These are phyloP conservation scores for Parafenestella ontariensis DNA, from an alignment of 2,329 filamentous ascomycete species.

Conservation along the genomic window DNA sequence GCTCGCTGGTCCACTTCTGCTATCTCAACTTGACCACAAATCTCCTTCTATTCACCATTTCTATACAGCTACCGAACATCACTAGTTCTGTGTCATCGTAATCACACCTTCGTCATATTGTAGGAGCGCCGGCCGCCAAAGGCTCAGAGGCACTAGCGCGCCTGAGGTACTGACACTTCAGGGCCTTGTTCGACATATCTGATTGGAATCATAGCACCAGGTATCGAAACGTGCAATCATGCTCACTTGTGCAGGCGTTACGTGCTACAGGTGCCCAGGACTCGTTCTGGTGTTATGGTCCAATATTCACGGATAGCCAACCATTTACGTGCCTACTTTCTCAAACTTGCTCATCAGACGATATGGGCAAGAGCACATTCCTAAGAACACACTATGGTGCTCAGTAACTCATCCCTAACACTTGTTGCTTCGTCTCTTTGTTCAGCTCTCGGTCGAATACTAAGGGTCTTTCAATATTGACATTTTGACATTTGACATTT, in stretches of 20 bases:
- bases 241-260: neutral
- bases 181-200: too few relatives aligned
- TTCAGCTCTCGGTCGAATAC: neutral
- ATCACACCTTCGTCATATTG: neutral
- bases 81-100: neutral
- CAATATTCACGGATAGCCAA: neutral
- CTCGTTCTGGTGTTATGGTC: neutral
- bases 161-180: too few relatives aligned
- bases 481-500: neutral
- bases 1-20: neutral
- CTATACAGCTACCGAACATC: neutral
- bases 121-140: too few relatives aligned
- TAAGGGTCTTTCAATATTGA: neutral
- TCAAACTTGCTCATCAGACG: constrained; percentile 21
- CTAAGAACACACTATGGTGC: constrained; percentile 4
- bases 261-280: neutral
- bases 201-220: neutral
- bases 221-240: neutral
- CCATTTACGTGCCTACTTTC: constrained; percentile 9
- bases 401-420: constrained; percentile 2
- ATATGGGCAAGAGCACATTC: neutral
- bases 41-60: neutral
- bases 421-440: neutral
- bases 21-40: neutral
- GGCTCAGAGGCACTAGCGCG: too few relatives aligned